Base-by-base conservation (phyloP, 1,284 basidiomycete genomes). In the Ustilago cynodontis region DNA sequence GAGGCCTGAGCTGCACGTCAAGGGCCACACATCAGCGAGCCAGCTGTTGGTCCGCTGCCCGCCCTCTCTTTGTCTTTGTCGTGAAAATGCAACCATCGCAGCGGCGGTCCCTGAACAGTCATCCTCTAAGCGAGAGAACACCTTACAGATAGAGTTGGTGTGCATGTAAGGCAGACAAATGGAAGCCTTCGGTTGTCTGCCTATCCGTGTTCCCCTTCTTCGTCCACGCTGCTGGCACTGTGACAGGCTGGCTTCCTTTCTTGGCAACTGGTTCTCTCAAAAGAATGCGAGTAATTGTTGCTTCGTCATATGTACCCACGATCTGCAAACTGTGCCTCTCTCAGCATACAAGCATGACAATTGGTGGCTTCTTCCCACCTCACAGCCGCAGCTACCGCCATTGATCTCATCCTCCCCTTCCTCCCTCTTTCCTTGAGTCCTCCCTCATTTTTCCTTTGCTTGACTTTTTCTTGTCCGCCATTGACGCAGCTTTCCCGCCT, bases 241-340 rank as follows among this genome's bases (percentile, higher is more conserved):
- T n/a, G 3, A n/a, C 18, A 20, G 20, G 7, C 41, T 43, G 41
- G 20, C 41, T 20, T 43, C 20, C 41, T 43, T 43, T 20, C n/a
- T 43, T 43, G 41, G 41, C 41, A 43, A 20, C n/a, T 20, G 1
- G 6, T 0, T 1, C 9, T 7, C 41, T 20, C 3, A 37, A 14
- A 16, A 3, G 14, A 16, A 3, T 37, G 35, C 8, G 14, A 37
- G 35, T 3, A n/a, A 16, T 37, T 37, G 35, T 13, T 37, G 31
- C 41, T n/a, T n/a, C 41, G n/a, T 43, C 41, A 22, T 35, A 56
- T 39, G 47, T 52, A 57, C 61, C 54, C 61, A 64, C 61, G 61
- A 64, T 64, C 61, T 52, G 54, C 61, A 64, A 47, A 20, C n/a
- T 24, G 13, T 49, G 47, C 24, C n/a, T 49, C 28, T 24, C 14